phyloP scores from a whole-genome alignment of 441 rosid species.

The Metrosideros polymorpha region DNA sequence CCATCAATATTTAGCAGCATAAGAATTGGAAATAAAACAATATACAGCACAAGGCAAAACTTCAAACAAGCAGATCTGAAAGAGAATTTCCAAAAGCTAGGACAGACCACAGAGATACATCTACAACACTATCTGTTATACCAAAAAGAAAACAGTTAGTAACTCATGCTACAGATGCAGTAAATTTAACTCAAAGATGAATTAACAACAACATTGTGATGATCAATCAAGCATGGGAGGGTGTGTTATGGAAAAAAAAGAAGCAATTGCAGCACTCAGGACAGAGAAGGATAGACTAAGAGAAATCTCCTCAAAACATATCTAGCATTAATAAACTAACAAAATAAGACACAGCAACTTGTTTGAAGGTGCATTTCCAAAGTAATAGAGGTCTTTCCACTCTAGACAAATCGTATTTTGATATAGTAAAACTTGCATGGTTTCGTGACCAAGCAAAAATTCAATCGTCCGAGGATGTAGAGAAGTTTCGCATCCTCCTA shows the following conservation, averaged over 20 bases:
- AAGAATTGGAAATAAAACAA: not conserved
- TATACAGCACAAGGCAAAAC: not conserved
- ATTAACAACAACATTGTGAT: not conserved
- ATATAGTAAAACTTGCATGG: not conserved
- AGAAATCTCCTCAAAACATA: not conserved
- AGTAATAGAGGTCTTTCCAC: not conserved
- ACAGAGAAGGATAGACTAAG: not conserved
- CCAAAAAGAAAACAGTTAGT: not conserved
- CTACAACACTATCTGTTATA: not conserved
- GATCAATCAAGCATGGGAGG: not conserved
- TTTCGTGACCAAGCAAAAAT: not conserved
- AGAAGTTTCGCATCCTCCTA: not conserved
- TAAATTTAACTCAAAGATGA: not conserved
- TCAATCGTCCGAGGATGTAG: not conserved
- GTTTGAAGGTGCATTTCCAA: not conserved
- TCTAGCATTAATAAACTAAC: not conserved
- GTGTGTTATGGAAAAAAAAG: not conserved
- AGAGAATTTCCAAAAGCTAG: not conserved
- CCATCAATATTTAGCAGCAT: not conserved
- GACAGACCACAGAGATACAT: not conserved
- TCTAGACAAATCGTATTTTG: not conserved
- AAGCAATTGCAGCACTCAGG: not conserved
- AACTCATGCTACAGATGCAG: not conserved
- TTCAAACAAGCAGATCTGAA: not conserved
- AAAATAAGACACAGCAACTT: not conserved